A percentile compares a stretch with the other conserved stretches of the same genome.
phyloP scores from a whole-genome alignment of 2,329 filamentous ascomycete species.

The Fonsecaea nubica region DNA sequence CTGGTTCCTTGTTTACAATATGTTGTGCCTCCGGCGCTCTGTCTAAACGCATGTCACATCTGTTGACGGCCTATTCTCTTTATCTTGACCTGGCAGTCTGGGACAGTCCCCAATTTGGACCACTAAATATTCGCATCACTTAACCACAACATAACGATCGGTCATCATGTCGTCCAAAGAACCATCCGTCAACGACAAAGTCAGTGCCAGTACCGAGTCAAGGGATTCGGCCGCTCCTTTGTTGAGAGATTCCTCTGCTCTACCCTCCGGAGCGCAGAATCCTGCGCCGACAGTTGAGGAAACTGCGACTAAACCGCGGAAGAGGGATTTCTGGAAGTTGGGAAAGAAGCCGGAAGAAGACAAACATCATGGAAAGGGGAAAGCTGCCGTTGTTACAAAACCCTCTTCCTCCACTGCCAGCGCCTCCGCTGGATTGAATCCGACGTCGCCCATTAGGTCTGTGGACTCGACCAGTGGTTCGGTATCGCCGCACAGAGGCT shows the following conservation, averaged over 20 bases:
- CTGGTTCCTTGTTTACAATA: constrained; percentile 12
- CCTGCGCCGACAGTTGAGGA: constrained; percentile 17
- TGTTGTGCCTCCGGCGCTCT: constrained; percentile 19
- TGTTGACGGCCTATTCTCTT: neutral
- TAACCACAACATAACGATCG: neutral
- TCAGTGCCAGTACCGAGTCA: constrained; percentile 34
- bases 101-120: neutral
- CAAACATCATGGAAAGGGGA: constrained; percentile 45
- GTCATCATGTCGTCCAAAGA: constrained; percentile 28
- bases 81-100: neutral
- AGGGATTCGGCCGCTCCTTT: constrained; percentile 36
- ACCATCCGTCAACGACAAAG: constrained; percentile 30
- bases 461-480: constrained; percentile 54
- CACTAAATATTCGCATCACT: neutral
- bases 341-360: constrained; percentile 64
- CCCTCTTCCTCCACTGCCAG: constrained; percentile 39
- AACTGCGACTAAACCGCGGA: constrained; percentile 53
- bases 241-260: constrained; percentile 21
- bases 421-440: constrained; percentile 37
- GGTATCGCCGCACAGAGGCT: constrained; percentile 47
- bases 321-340: constrained; percentile 66
- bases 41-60: constrained; percentile 8
- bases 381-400: constrained; percentile 36
- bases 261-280: constrained; percentile 7
- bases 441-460: constrained; percentile 42